Evolutionary conservation across 306 rosid genomes (phyloP), one percentile per base, ranked within the genome.

Genomic region (Argentina anserina): DNA sequence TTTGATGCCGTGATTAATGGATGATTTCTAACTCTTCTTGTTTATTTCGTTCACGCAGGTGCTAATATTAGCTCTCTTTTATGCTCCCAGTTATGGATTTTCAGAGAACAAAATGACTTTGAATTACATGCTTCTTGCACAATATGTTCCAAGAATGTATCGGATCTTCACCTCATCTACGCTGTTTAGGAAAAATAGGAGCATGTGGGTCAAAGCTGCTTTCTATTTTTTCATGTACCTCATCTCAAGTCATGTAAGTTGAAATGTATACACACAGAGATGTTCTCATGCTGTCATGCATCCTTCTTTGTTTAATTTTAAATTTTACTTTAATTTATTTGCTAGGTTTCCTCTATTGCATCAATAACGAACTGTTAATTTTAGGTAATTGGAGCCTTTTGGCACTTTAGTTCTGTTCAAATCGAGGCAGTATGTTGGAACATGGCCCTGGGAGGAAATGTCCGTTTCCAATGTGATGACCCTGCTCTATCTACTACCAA

Each of bases 61-160:
- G 21, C 49, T 76, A 41, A 59, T 76, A n/a, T 70, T 76, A 71
- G 29, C 20, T 4, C 29, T 49, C 37, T 20, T 81, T 42, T 61
- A 26, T 74, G 72, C 11, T 33, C 78, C 60, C 15, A 9, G 3
- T 53, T 53, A 53, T 11, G 69, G 64, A 34, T 76, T 59, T 29
- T 76, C 76, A 61, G 28, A 67, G 17, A 70, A 7, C 17, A 76
- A 72, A 69, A 64, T 66, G 69, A 26, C 61, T 7, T 23, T 76
- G 41, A 76, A 76, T 42, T 72, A 43, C 25, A 0, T 81, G 7
- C 77, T 81, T 60, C 53, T 81, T 12, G 70, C 64, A 29, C 81
- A 76, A 62, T 81, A 81, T 25, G 64, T 76, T 29, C 81, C 84
- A 1, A 62, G 82, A 64, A 40, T 67, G 26, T 55, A 65, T 26